Evolutionary conservation across 148 eudicot species (phyloP).

Genomic region (Rhododendron vialii): DNA sequence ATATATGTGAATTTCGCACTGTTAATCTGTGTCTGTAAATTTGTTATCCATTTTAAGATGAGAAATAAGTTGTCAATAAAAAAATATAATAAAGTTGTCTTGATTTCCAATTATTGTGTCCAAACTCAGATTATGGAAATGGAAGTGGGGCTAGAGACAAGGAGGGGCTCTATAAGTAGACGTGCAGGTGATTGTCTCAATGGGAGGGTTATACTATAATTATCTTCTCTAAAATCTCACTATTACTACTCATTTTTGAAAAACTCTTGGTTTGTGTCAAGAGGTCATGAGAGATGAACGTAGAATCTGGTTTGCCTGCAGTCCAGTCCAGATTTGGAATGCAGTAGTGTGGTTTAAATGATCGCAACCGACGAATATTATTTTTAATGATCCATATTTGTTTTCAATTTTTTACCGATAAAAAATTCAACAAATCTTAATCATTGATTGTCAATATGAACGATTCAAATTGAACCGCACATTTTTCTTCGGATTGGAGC

Average conservation of each 20-base stretch:
- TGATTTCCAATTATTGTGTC: background rate
- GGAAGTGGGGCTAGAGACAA: background rate
- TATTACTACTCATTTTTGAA: background rate
- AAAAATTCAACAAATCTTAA: too few relatives aligned
- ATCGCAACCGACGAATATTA: too few relatives aligned
- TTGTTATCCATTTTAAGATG: background rate
- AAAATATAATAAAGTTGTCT: background rate
- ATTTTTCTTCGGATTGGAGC: too few relatives aligned
- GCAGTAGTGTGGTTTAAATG: too few relatives aligned
- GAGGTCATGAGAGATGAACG: background rate
- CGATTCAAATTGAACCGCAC: too few relatives aligned
- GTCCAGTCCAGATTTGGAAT: too few relatives aligned
- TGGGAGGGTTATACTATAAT: background rate
- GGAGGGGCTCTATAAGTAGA: background rate
- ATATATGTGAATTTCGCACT: background rate
- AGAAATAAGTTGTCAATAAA: background rate
- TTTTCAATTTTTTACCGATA: too few relatives aligned
- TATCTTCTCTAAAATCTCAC: background rate
- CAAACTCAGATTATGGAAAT: slow-evolving; percentile 4
- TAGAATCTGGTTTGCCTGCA: too few relatives aligned
- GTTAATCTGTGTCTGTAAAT: background rate
- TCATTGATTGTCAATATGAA: too few relatives aligned
- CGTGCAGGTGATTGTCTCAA: background rate
- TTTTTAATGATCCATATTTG: too few relatives aligned
- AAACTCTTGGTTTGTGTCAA: background rate